These are phyloP conservation scores for Fusarium bulbicola DNA, from an alignment of 2,329 filamentous ascomycete genomes.

Conservation along the genomic window DNA sequence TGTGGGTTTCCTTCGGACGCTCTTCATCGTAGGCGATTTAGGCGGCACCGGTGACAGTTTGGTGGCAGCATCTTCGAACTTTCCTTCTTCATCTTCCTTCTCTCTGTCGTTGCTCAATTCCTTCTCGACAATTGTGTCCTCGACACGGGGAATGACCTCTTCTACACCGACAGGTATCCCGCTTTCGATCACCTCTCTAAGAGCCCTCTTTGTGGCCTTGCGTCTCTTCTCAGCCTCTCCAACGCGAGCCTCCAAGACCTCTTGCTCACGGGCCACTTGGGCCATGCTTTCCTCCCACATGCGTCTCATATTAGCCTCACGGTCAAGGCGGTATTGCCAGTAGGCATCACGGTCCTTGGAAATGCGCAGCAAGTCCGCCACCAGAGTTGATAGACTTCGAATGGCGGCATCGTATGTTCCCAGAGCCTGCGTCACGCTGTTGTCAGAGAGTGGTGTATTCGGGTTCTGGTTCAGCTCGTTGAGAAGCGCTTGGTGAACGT, in stretches of 20 bases:
- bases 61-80: constrained; percentile 37
- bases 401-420: constrained; percentile 90
- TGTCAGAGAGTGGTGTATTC: constrained; percentile 76
- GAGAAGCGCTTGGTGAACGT: constrained; percentile 84
- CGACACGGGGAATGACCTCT: constrained; percentile 38
- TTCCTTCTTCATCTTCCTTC: constrained; percentile 30
- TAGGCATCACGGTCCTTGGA: constrained; percentile 93
- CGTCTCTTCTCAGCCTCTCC: constrained; percentile 91
- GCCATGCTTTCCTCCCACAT: constrained; percentile 99
- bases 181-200: constrained; percentile 82
- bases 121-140: constrained; percentile 45
- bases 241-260: constrained; percentile 86
- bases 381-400: constrained; percentile 82
- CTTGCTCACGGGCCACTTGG: constrained; percentile 92
- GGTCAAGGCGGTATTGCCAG: constrained; percentile 94
- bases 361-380: constrained; percentile 89
- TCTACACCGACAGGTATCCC: constrained; percentile 48
- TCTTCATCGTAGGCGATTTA: constrained; percentile 40
- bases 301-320: constrained; percentile 88
- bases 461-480: constrained; percentile 74
- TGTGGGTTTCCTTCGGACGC: constrained; percentile 64
- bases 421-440: constrained; percentile 79
- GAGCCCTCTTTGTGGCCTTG: constrained; percentile 85
- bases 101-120: constrained; percentile 40
- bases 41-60: constrained; percentile 13